Evolutionary conservation across 164 flowering plant species (phyloP).

Genomic region (Piper betle): DNA sequence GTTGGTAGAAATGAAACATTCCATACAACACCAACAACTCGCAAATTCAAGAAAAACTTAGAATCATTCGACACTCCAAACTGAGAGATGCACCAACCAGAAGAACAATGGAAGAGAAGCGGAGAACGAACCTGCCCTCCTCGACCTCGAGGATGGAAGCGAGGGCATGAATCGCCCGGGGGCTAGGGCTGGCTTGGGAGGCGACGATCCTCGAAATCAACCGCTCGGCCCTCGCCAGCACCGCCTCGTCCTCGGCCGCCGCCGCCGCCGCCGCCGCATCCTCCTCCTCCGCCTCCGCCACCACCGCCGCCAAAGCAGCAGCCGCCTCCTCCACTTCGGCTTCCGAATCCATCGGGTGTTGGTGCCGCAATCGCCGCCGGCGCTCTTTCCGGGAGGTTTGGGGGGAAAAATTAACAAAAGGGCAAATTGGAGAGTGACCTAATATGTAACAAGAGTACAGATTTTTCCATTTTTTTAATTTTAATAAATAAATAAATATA

Average conservation of each 20-base stretch:
- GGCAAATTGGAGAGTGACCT: too few relatives aligned
- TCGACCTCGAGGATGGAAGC: slow-evolving; percentile 69
- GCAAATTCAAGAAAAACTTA: too few relatives aligned
- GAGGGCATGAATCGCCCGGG: slow-evolving; percentile 62
- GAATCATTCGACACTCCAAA: too few relatives aligned
- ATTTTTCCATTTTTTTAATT: too few relatives aligned
- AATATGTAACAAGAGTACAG: too few relatives aligned
- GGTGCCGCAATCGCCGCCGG: not conserved
- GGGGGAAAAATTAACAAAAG: too few relatives aligned
- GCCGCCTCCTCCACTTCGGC: slow-evolving; percentile 3
- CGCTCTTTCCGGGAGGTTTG: not conserved
- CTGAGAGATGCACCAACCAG: too few relatives aligned
- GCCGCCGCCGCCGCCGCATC: slow-evolving; percentile 10
- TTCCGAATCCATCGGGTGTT: slow-evolving; percentile 4
- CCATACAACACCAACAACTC: too few relatives aligned
- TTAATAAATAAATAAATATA: too few relatives aligned
- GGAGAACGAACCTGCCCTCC: slow-evolving; percentile 47
- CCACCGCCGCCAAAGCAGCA: slow-evolving; percentile 6
- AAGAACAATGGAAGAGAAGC: not conserved
- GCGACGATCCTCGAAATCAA: slow-evolving; percentile 41
- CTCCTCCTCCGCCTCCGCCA: slow-evolving; percentile 10
- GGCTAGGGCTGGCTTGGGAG: slow-evolving; percentile 46
- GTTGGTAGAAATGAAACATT: too few relatives aligned
- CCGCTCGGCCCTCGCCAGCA: slow-evolving; percentile 32
- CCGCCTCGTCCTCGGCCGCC: slow-evolving; percentile 14